These are phyloP conservation scores for Diaporthe velutina DNA, from an alignment of 2,329 filamentous ascomycete species.

Conservation along the genomic window DNA sequence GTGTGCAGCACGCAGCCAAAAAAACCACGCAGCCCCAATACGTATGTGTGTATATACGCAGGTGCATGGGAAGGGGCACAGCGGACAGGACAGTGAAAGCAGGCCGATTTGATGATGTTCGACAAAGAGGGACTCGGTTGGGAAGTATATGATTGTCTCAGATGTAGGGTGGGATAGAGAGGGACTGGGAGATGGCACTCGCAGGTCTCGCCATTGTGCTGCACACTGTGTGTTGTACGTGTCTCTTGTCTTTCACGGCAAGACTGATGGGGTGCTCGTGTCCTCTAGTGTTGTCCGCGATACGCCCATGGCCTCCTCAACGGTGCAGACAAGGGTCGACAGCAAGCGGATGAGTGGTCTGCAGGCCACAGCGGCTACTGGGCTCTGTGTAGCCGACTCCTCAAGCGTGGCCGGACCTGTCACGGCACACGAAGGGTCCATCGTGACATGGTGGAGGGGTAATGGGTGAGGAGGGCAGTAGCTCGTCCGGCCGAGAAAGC, in stretches of 20 bases:
- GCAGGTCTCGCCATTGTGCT: conserved; percentile 9
- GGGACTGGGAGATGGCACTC: conserved; percentile 7
- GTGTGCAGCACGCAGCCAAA: conserved; percentile 25
- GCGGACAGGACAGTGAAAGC: not conserved
- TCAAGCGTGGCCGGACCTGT: conserved; percentile 11
- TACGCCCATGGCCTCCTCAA: not conserved
- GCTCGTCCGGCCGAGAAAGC: not conserved
- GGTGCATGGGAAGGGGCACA: not conserved
- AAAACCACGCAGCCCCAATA: conserved; percentile 19
- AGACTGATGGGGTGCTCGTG: not conserved
- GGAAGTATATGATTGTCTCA: not conserved
- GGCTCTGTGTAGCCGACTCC: not conserved
- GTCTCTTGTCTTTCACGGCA: not conserved
- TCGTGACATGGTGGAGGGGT: conserved; percentile 30
- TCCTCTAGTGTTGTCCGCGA: not conserved
- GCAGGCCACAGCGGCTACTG: conserved; percentile 20
- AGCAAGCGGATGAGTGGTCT: conserved; percentile 6
- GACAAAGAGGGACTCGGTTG: not conserved
- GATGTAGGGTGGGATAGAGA: not conserved
- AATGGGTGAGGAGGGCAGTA: conserved; percentile 17
- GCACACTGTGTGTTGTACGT: not conserved
- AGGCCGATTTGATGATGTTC: not conserved
- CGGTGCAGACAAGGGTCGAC: conserved; percentile 11
- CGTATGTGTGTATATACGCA: not conserved
- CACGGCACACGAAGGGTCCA: conserved; percentile 11